Evolutionary conservation across 495 filamentous ascomycete genomes (phyloP).

Genomic region (Usnea hakonensis): DNA sequence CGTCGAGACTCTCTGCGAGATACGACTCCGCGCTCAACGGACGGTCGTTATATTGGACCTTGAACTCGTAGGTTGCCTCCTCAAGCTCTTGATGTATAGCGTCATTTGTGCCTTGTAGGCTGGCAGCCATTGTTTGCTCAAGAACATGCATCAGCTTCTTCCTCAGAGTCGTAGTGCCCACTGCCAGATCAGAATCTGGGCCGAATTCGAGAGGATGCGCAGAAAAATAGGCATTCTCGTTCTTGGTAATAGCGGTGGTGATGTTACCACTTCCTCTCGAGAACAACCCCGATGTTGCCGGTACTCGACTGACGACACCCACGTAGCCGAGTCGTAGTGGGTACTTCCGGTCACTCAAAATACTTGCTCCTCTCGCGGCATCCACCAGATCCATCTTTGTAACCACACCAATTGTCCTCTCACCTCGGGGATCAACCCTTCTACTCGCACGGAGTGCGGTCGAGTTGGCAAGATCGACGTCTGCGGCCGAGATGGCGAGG

Average conservation of each 20-base stretch:
- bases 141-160: constrained; percentile 97
- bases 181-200: constrained; percentile 55
- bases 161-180: constrained; percentile 77
- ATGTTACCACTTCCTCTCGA: constrained; percentile 78
- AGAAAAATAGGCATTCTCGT: constrained; percentile 84
- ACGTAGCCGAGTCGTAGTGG: constrained; percentile 95
- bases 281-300: constrained; percentile 65
- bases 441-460: constrained; percentile 85
- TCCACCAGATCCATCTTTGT: constrained; percentile 99
- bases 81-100: constrained; percentile 92
- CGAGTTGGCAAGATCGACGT: constrained; percentile 95
- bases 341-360: constrained; percentile 85
- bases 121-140: constrained; percentile 93
- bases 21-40: constrained; percentile 93
- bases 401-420: constrained; percentile 93
- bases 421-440: constrained; percentile 86
- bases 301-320: constrained; percentile 79
- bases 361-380: constrained; percentile 62
- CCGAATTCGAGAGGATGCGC: constrained; percentile 76
- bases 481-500: constrained; percentile 91
- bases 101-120: constrained; percentile 76
- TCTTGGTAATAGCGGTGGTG: constrained; percentile 70
- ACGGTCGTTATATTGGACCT: constrained; percentile 98
- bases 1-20: constrained; percentile 85
- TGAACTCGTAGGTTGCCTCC: constrained; percentile 97